phyloP scores from a whole-genome alignment of 139 green algal species.

The Picochlorum sp. region DNA sequence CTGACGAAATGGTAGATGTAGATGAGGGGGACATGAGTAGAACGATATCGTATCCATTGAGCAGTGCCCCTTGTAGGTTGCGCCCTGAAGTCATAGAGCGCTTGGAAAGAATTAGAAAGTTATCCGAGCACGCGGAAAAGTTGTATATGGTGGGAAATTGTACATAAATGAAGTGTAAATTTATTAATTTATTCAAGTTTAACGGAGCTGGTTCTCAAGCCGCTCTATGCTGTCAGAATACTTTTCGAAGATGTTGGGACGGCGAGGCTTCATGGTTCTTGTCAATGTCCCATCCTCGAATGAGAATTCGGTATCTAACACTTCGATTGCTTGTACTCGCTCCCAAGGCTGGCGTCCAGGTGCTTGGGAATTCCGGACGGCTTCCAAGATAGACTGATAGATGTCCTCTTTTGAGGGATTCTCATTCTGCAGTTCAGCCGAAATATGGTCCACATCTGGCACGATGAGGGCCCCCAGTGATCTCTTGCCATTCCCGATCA shows the following conservation, averaged over 20 bases:
- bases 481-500: conserved; percentile 60
- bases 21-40: no score
- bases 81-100: no score
- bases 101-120: no score
- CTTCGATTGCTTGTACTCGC: conserved; percentile 33
- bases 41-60: no score
- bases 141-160: no score
- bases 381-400: neutral
- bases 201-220: conserved; percentile 10
- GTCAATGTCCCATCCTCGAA: conserved; percentile 83
- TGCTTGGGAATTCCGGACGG: conserved; percentile 16
- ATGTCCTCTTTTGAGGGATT: conserved; percentile 31
- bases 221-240: conserved; percentile 21
- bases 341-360: conserved; percentile 24
- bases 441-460: conserved; percentile 32
- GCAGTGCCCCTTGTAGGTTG: no score
- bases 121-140: no score
- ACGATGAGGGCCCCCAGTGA: conserved; percentile 59
- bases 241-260: conserved; percentile 47
- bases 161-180: no score
- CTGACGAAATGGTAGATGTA: no score
- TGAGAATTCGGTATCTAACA: conserved; percentile 50
- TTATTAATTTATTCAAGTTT: neutral
- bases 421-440: conserved; percentile 30
- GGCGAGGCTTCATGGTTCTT: conserved; percentile 80